Evolutionary conservation across 345 rosid species (phyloP), one percentile per base, ranked within the genome.

Genomic region (Murraya paniculata): DNA sequence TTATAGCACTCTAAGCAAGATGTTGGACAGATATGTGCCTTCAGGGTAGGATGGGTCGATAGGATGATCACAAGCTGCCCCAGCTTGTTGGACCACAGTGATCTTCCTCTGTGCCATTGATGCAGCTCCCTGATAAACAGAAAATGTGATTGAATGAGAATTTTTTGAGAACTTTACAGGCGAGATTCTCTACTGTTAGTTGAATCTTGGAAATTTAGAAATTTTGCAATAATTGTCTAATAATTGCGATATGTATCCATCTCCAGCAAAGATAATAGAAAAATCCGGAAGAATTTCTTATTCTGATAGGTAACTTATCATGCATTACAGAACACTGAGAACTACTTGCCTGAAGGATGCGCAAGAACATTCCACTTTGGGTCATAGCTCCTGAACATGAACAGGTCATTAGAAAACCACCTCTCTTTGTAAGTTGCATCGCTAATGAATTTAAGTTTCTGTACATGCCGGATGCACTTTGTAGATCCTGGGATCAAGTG

Each of bases 381-480:
- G 99, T 92, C 93, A 92, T 89, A 6, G 98, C 97, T 80, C 99
- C 98, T 5, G 98, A 95, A 85, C 97, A 93, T 19, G 98, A 93
- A 64, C 97, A 95, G 28, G 97, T 93, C 97, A 95, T 93, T 78
- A 92, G 87, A 80, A 95, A 90, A 68, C 99, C 97, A 4, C 95
- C 98, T 79, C 82, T 88, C 82, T 81, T 89, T 5, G 93, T 90
- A 79, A 95, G 71, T 81, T 86, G 85, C 97, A 93, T 89, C 9
- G 98, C 97, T 73, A 93, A 73, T 9, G 92, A 86, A 80, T 95
- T 95, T 64, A 92, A 81, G 77, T 90, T 92, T 84, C 89, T 92
- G 81, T 92, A 93, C 97, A 95, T 93, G 76, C 97, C 93, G 16
- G 81, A 72, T 25, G 95, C 97, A 73, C 82, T 93, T 39, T 85